These are phyloP conservation scores for Fusarium mangiferae DNA, from an alignment of 2,329 filamentous ascomycete genomes.

Conservation along the genomic window DNA sequence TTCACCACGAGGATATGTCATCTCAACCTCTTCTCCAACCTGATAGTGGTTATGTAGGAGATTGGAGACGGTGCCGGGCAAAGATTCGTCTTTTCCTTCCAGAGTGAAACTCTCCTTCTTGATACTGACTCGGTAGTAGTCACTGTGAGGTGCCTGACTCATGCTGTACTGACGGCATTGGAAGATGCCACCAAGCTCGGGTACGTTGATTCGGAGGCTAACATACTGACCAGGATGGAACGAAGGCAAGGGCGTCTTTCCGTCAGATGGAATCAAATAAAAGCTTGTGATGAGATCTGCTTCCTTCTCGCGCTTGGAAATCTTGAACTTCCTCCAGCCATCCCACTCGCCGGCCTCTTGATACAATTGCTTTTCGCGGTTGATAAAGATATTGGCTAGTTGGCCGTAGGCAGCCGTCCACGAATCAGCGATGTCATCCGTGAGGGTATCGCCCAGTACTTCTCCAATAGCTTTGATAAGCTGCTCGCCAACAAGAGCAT, in stretches of 20 bases:
- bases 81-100: background rate
- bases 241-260: conserved; percentile 61
- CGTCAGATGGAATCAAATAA: conserved; percentile 69
- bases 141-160: conserved; percentile 66
- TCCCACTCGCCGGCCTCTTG: conserved; percentile 64
- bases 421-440: conserved; percentile 45
- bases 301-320: conserved; percentile 70
- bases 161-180: conserved; percentile 78
- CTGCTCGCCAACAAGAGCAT: conserved; percentile 44
- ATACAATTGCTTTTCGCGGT: conserved; percentile 69
- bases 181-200: conserved; percentile 59
- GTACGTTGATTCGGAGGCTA: conserved; percentile 58
- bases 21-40: conserved; percentile 4
- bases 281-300: conserved; percentile 74
- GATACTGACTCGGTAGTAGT: conserved; percentile 74
- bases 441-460: conserved; percentile 71
- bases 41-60: conserved; percentile 2
- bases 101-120: conserved; percentile 52
- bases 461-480: conserved; percentile 71
- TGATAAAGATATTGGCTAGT: conserved; percentile 60
- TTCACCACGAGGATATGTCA: conserved; percentile 4
- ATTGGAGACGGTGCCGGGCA: conserved; percentile 1
- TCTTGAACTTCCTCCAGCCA: conserved; percentile 72
- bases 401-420: background rate
- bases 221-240: background rate